A percentile compares a stretch with the other conserved stretches of the same genome.
phyloP scores from a whole-genome alignment of 2,329 filamentous ascomycete species.

The Hypoxylon sp. region DNA sequence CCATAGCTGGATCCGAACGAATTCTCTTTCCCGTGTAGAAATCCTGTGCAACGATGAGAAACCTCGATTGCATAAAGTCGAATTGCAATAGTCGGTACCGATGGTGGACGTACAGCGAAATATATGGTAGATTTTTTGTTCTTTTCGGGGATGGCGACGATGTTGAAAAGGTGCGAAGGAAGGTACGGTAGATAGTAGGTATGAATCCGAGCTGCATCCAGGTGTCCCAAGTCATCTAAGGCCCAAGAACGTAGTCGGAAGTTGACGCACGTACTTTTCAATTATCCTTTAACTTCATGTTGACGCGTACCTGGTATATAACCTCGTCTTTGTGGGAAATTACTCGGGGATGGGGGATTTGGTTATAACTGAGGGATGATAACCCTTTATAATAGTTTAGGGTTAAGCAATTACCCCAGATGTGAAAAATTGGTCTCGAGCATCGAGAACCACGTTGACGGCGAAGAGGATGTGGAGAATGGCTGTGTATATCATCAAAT shows the following conservation, averaged over 20 bases:
- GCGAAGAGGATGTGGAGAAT: not conserved
- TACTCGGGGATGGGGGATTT: not conserved
- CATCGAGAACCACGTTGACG: not conserved
- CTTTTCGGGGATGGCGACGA: constrained; percentile 4
- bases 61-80: constrained; percentile 8
- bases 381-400: not conserved
- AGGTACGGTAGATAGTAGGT: constrained; percentile 21
- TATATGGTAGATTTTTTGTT: constrained; percentile 5
- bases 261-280: constrained; percentile 51
- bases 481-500: constrained; percentile 13
- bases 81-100: constrained; percentile 8
- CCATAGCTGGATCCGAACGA: not conserved
- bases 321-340: not conserved
- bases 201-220: constrained; percentile 45
- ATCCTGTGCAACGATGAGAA: constrained; percentile 41
- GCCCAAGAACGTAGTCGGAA: constrained; percentile 49
- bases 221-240: constrained; percentile 49
- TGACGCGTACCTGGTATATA: not conserved
- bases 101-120: constrained; percentile 33
- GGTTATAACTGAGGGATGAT: not conserved
- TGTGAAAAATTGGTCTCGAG: not conserved
- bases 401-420: not conserved
- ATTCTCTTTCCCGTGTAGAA: constrained; percentile 16
- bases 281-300: constrained; percentile 18
- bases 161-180: constrained; percentile 8